These are phyloP conservation scores for Globisporangium spinosum DNA, from an alignment of 352 stramenopile genomes.

Conservation along the genomic window DNA sequence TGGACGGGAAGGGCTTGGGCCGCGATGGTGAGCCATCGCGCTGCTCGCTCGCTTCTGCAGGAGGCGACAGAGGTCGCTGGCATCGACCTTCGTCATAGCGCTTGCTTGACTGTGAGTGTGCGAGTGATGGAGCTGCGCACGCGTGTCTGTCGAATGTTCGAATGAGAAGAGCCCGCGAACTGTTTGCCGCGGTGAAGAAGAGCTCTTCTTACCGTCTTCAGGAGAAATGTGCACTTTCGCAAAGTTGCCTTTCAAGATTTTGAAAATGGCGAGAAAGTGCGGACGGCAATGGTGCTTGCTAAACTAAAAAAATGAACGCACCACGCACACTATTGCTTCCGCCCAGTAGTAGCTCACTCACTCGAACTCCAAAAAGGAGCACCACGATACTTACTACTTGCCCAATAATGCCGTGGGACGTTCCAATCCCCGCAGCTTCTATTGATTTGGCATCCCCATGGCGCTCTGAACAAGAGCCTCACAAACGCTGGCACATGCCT, in stretches of 20 bases:
- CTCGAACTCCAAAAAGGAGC: background rate
- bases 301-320: background rate
- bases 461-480: background rate
- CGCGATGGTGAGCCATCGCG: background rate
- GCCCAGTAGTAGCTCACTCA: background rate
- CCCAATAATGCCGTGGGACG: background rate
- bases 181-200: background rate
- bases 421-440: background rate
- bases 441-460: background rate
- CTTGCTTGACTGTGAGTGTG: background rate
- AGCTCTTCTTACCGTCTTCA: background rate
- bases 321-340: background rate
- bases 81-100: background rate
- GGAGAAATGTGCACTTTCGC: background rate
- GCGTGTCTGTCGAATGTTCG: background rate
- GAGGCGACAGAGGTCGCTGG: background rate
- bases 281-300: background rate
- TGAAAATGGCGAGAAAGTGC: background rate
- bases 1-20: background rate
- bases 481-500: constrained; percentile 2
- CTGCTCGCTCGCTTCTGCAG: constrained; percentile 8
- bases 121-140: background rate
- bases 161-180: background rate
- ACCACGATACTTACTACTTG: background rate
- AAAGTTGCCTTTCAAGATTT: background rate